Percentiles rank a stretch among this genome's conserved stretches.
These are phyloP conservation scores for Thermothelomyces thermophilus DNA, from an alignment of 2,329 filamentous ascomycete species.

Conservation along the genomic window DNA sequence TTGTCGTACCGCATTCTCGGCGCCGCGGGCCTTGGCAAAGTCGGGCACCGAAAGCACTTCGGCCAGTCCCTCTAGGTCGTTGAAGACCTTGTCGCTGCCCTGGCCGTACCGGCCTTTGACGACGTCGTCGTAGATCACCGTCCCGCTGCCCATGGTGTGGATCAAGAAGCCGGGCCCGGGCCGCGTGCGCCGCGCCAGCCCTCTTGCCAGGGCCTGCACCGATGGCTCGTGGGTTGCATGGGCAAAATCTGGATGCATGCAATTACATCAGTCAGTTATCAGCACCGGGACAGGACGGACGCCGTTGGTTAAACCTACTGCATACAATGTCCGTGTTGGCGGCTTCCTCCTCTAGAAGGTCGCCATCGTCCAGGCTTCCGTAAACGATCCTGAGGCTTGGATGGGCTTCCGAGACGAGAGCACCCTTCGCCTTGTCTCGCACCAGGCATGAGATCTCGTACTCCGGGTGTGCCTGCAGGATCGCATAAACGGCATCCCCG, in stretches of 20 bases:
- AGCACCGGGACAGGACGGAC: neutral
- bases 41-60: neutral
- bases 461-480: neutral
- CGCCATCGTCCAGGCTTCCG: neutral
- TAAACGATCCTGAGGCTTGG: neutral
- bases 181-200: neutral
- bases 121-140: neutral
- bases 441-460: neutral
- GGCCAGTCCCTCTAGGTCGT: neutral
- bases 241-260: neutral
- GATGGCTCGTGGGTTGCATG: neutral
- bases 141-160: neutral
- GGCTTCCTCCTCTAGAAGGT: neutral
- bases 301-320: neutral
- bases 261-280: neutral
- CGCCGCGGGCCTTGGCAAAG: neutral
- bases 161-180: neutral
- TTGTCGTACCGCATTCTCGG: neutral
- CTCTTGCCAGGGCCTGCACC: neutral
- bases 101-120: neutral
- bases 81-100: neutral
- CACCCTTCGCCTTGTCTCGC: neutral
- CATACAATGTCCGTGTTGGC: neutral
- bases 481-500: neutral
- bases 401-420: neutral